Percentiles rank a stretch among this genome's conserved stretches.
phyloP scores from a whole-genome alignment of 1,284 basidiomycete genomes.

The Thecaphora thlaspeos region DNA sequence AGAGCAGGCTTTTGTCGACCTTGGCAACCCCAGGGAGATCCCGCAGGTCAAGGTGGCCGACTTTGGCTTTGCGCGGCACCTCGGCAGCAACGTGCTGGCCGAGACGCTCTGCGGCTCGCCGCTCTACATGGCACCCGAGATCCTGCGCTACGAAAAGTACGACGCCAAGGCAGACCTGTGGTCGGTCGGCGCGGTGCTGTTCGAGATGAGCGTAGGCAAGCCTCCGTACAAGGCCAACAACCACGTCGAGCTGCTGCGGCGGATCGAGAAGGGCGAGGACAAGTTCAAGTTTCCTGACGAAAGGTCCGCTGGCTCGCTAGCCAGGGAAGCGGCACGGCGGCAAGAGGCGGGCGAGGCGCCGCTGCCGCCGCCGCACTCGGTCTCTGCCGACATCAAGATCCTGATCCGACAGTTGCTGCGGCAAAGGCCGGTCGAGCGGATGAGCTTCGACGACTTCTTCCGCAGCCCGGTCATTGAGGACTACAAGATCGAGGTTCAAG shows the following conservation, averaged over 20 bases:
- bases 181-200: slow-evolving; percentile 95
- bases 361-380: slow-evolving; percentile 58
- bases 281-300: slow-evolving; percentile 76
- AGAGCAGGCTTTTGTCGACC: slow-evolving; percentile 71
- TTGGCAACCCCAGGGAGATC: slow-evolving; percentile 79
- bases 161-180: slow-evolving; percentile 96
- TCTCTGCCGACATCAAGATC: slow-evolving; percentile 81
- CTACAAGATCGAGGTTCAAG: slow-evolving; percentile 14
- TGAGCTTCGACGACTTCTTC: slow-evolving; percentile 91
- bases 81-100: slow-evolving; percentile 89
- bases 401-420: slow-evolving; percentile 81
- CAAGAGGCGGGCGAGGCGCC: slow-evolving; percentile 44
- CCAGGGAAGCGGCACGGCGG: slow-evolving; percentile 43
- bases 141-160: slow-evolving; percentile 94
- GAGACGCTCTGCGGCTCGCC: slow-evolving; percentile 97
- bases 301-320: slow-evolving; percentile 45
- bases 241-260: slow-evolving; percentile 90
- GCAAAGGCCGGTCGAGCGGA: slow-evolving; percentile 78
- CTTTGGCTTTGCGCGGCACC: slow-evolving; percentile 91
- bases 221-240: slow-evolving; percentile 94
- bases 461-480: slow-evolving; percentile 57
- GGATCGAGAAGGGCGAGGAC: slow-evolving; percentile 78
- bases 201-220: slow-evolving; percentile 89
- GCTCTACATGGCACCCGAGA: slow-evolving; percentile 98
- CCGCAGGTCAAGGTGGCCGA: slow-evolving; percentile 67